Base-by-base conservation (phyloP, 2,329 filamentous ascomycete genomes). In the Aspergillus unguis region DNA sequence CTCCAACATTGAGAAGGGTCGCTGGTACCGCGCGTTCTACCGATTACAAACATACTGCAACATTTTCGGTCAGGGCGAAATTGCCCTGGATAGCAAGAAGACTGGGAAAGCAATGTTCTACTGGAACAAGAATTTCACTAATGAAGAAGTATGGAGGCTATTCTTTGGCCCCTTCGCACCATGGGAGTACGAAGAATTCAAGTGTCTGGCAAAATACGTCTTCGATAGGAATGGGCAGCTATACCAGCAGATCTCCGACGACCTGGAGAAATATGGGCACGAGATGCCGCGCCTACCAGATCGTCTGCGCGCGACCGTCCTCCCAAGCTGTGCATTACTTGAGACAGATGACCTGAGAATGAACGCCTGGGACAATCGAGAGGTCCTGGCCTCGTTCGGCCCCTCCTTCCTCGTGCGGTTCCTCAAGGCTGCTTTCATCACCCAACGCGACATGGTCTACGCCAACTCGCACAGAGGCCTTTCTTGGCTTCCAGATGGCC, bases 1-100 rank as follows among this genome's bases (percentile, higher is more conserved):
- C 7, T 58, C 59, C 26, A 40, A 29, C 2, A 41, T 38, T 3
- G 60, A 62, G 33, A 52, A 55, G 23, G 29, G 38, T 6, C 53
- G 61, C 3, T 50, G 59, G 3, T 40, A 55, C 3, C 48, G 59
- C 26, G 55, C 52, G 28, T 46, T 58, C 7, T 62, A 58, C 48
- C 56, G 58, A 27, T 38, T 61, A 1, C 52, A 62, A 25, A 59
- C 50, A 4, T 45, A 49, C 11, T 32, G 29, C 23, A 54, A 61
- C 26, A 55, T 62, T 2, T 59, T 62, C 36, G 56, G 54, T 1
- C 23, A 33, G 4, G 17, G 23, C 5, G 56, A 53, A 32, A 45
- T 37, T 25, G 28, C 26, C 29, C 8, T n/a, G 4, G 46, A 46
- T 4, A 28, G 23, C 40, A 4, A 5, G 26, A 8, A 29, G 1